These are phyloP conservation scores for Phragmites australis DNA, from an alignment of 176 grass and related monocot species.

Conservation along the genomic window DNA sequence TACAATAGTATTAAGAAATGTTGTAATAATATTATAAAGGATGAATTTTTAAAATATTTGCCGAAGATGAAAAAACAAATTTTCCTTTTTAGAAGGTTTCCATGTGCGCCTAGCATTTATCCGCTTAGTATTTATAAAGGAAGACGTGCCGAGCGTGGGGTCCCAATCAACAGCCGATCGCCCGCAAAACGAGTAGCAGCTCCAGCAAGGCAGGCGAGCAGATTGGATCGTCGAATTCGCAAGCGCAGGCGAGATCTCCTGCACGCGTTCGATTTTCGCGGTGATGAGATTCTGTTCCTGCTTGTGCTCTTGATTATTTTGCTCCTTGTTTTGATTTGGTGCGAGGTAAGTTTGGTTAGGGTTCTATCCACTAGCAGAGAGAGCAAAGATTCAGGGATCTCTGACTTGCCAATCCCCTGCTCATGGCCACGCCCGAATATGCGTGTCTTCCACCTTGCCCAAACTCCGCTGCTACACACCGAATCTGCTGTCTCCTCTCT, in stretches of 20 bases:
- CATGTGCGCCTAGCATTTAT: neutral
- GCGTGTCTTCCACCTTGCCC: neutral
- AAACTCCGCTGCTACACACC: neutral
- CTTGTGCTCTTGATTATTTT: neutral
- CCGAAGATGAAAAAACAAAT: no score
- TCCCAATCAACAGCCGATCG: conserved; percentile 29
- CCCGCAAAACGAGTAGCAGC: neutral
- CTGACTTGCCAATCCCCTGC: neutral
- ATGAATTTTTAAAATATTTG: no score
- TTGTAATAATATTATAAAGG: no score
- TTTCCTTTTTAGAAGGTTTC: neutral
- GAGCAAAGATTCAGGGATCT: neutral
- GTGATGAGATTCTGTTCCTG: neutral
- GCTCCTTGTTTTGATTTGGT: neutral
- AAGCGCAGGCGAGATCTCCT: neutral
- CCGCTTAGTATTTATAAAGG: neutral
- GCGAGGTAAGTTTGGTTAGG: neutral
- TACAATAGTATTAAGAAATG: no score
- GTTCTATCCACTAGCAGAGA: neutral
- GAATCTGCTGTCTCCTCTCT: neutral
- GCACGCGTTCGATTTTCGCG: neutral
- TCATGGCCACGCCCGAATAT: neutral
- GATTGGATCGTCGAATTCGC: neutral
- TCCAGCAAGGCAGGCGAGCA: neutral
- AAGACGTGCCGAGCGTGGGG: neutral